Conservation (phyloP, 1,284 basidiomycete species). For the Boletus smithii region DNA sequence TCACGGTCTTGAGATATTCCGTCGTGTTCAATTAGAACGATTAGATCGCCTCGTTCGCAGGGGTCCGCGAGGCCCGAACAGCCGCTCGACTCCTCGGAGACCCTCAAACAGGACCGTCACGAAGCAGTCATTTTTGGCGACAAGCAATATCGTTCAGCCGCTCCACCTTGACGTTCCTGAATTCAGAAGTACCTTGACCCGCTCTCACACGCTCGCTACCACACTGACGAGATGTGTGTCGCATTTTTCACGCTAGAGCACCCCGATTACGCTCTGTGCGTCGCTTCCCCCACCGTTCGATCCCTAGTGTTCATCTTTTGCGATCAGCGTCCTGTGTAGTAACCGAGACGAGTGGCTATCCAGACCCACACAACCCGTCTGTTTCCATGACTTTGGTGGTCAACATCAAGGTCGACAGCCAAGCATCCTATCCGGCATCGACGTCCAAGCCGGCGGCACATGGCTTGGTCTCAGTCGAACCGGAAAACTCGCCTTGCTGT, state of each 20-base stretch:
- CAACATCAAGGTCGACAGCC: constrained; percentile 24
- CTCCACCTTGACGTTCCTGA: too few relatives aligned
- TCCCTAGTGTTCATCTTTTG: not conserved
- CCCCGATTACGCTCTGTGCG: constrained; percentile 74
- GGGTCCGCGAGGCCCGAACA: too few relatives aligned
- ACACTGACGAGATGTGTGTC: constrained; percentile 53
- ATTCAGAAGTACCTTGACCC: too few relatives aligned
- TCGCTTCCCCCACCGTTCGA: constrained; percentile 16
- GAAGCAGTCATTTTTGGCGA: not conserved
- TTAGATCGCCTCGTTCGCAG: too few relatives aligned
- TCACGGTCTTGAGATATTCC: constrained; percentile 1
- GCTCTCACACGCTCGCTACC: too few relatives aligned
- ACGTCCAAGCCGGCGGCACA: constrained; percentile 67
- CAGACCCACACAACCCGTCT: constrained; percentile 61
- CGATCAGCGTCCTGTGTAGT: constrained; percentile 60
- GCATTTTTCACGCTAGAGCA: constrained; percentile 72
- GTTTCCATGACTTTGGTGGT: constrained; percentile 53
- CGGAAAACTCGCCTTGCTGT: constrained; percentile 70
- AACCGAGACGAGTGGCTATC: constrained; percentile 74
- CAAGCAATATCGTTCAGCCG: not conserved
- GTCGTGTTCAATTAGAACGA: too few relatives aligned
- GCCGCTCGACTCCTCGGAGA: constrained; percentile 10
- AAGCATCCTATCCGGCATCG: constrained; percentile 67
- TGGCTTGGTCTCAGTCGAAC: constrained; percentile 69
- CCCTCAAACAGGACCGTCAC: constrained; percentile 18